phyloP scores from a whole-genome alignment of 345 rosid genomes.

The Stellera chamaejasme region DNA sequence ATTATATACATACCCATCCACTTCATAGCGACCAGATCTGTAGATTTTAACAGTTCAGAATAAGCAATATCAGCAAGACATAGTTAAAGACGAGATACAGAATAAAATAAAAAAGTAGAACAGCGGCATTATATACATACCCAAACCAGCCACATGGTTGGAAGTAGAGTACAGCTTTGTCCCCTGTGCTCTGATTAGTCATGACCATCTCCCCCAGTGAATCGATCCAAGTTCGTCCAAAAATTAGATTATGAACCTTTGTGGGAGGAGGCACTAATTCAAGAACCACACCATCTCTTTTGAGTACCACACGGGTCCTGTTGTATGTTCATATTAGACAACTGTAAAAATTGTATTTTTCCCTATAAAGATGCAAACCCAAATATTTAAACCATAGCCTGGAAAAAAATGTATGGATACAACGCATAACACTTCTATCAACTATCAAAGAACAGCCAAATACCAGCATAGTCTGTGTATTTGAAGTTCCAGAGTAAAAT shows the following conservation, averaged over 20 bases:
- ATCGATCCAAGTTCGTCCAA: constrained; percentile 81
- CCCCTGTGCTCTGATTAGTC: constrained; percentile 66
- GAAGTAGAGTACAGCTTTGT: constrained; percentile 68
- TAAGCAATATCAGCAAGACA: not conserved
- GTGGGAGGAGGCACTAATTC: constrained; percentile 80
- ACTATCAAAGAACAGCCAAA: no score
- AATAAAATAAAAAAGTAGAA: not conserved
- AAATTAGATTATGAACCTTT: constrained; percentile 62
- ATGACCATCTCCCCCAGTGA: constrained; percentile 79
- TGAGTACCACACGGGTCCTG: constrained; percentile 64
- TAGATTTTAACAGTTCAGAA: constrained; percentile 3
- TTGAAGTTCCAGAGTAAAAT: no score
- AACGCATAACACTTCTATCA: no score
- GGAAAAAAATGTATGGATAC: no score
- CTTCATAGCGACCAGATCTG: constrained; percentile 86
- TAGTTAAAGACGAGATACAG: not conserved
- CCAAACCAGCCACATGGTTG: constrained; percentile 92
- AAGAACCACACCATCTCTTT: constrained; percentile 57
- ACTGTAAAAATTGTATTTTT: no score
- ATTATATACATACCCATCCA: constrained; percentile 74
- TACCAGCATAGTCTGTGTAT: no score
- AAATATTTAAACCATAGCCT: no score
- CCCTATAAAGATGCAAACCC: no score
- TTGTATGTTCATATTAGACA: no score
- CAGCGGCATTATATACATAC: constrained; percentile 16